Evolutionary conservation across 2,329 filamentous ascomycete species (phyloP).

Genomic region (Hymenoscyphus occultus): DNA sequence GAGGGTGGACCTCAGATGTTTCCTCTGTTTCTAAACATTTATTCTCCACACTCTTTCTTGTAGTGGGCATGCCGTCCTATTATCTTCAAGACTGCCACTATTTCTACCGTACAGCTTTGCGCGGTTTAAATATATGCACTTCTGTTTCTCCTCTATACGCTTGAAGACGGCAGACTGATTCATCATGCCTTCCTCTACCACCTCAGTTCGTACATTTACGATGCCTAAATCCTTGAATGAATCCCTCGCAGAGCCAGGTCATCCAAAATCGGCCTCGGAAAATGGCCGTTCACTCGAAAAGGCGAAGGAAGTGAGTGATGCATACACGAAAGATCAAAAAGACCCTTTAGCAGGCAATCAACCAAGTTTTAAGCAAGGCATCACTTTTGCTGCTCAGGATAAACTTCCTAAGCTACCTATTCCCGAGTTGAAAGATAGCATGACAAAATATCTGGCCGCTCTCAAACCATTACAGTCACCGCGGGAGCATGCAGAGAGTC

Average conservation of each 20-base stretch:
- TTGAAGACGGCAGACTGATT: conserved; percentile 48
- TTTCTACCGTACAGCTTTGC: conserved; percentile 86
- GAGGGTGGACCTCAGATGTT: conserved; percentile 1
- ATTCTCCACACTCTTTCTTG: conserved; percentile 9
- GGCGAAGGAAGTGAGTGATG: conserved; percentile 52
- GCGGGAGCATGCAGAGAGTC: conserved; percentile 81
- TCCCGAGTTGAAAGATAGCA: conserved; percentile 76
- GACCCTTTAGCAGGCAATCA: conserved; percentile 47
- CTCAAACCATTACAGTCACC: conserved; percentile 76
- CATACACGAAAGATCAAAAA: conserved; percentile 45
- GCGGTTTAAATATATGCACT: conserved; percentile 79
- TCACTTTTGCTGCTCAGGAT: conserved; percentile 88
- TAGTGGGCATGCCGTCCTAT: conserved; percentile 67
- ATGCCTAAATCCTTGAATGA: conserved; percentile 71
- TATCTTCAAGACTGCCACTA: conserved; percentile 84
- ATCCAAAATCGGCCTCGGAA: conserved; percentile 23
- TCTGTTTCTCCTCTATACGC: conserved; percentile 73
- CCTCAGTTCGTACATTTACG: conserved; percentile 68
- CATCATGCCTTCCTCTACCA: conserved; percentile 56
- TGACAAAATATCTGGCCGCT: conserved; percentile 74
- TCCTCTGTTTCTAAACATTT: conserved; percentile 6
- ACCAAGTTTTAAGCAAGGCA: conserved; percentile 55
- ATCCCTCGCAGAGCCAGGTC: conserved; percentile 51
- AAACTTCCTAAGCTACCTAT: conserved; percentile 89
- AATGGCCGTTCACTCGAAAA: conserved; percentile 43